These are phyloP conservation scores for Malus fusca DNA, from an alignment of 306 rosid species.

Conservation along the genomic window DNA sequence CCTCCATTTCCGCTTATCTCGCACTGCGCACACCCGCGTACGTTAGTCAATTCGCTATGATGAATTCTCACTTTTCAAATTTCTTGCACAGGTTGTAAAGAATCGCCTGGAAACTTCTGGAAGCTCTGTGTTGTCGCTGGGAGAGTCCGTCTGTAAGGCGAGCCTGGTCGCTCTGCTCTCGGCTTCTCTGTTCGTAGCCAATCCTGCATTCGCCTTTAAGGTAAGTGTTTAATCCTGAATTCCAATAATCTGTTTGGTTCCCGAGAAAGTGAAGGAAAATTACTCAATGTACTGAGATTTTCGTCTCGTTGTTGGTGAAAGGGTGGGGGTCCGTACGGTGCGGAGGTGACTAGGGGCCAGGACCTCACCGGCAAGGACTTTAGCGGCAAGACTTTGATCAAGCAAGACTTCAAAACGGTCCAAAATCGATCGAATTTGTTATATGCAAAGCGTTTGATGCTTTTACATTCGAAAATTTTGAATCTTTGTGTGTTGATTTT, in stretches of 20 bases:
- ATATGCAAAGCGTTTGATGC: not conserved
- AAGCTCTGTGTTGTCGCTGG: conserved; percentile 23
- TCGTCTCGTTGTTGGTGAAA: conserved; percentile 8
- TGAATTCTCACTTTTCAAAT: not conserved
- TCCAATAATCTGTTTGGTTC: not conserved
- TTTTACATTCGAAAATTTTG: not conserved
- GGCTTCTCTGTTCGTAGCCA: conserved; percentile 55
- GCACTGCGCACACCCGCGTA: not conserved
- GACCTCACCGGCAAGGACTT: conserved; percentile 85
- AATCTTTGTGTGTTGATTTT: not conserved
- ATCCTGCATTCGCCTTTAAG: conserved; percentile 82
- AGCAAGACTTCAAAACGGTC: conserved; percentile 97
- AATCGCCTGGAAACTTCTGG: conserved; percentile 26
- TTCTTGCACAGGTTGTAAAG: conserved; percentile 14
- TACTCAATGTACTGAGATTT: not conserved
- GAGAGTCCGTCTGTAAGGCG: conserved; percentile 44
- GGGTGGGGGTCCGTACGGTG: conserved; percentile 97
- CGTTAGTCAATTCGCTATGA: not conserved
- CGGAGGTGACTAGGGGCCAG: conserved; percentile 88
- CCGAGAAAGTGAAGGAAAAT: conserved; percentile 1
- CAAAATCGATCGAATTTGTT: not conserved
- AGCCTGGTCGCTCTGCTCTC: conserved; percentile 62
- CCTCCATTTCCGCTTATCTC: not conserved
- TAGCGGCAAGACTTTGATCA: conserved; percentile 78
- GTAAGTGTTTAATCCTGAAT: conserved; percentile 9